These are phyloP conservation scores for Thelonectria rubi DNA, from an alignment of 2,329 filamentous ascomycete genomes.

Conservation along the genomic window DNA sequence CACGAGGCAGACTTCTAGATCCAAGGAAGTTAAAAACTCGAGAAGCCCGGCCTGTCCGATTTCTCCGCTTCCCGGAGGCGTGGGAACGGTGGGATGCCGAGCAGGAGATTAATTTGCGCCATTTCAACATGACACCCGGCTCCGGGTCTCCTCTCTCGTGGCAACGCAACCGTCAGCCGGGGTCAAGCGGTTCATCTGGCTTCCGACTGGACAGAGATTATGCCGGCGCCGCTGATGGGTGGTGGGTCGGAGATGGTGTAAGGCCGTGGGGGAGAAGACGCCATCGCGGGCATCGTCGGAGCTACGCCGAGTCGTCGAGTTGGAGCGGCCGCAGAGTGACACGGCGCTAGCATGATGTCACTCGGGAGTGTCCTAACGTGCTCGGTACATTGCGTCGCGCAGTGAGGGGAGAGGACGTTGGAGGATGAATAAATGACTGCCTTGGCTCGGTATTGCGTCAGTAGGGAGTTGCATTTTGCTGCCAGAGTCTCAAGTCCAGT, in stretches of 20 bases:
- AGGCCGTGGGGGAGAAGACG: conserved; percentile 37
- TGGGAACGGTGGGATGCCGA: background rate
- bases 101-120: conserved; percentile 1
- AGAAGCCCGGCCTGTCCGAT: background rate
- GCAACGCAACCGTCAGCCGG: background rate
- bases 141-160: background rate
- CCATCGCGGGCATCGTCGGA: conserved; percentile 33
- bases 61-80: background rate
- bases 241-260: conserved; percentile 38
- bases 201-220: conserved; percentile 10
- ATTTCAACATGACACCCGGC: background rate
- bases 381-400: conserved; percentile 6
- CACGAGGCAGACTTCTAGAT: background rate
- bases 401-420: conserved; percentile 22
- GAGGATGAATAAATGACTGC: conserved; percentile 20
- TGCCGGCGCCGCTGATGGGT: background rate
- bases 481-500: background rate
- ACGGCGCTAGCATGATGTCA: conserved; percentile 31
- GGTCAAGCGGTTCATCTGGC: background rate
- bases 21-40: background rate
- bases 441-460: conserved; percentile 11
- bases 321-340: conserved; percentile 16
- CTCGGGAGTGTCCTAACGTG: conserved; percentile 31
- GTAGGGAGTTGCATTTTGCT: background rate
- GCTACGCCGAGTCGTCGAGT: background rate